A percentile compares a stretch with the other conserved stretches of the same genome.
Evolutionary conservation across 164 flowering plant genomes (phyloP).

Genomic region (Brasenia schreberi): DNA sequence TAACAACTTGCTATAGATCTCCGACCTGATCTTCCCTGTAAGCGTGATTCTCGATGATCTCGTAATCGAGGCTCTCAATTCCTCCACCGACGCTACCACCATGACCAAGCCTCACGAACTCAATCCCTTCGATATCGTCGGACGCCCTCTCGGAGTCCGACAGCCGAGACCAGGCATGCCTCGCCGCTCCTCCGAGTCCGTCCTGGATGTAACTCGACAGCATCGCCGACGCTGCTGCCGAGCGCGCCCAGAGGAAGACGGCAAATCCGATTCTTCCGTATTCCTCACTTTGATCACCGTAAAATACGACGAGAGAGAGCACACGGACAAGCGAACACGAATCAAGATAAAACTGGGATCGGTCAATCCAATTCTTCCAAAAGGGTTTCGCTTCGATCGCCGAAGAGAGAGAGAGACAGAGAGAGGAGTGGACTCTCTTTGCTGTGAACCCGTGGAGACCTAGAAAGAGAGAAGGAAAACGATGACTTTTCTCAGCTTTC

Average conservation of each 20-base stretch:
- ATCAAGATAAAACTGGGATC: too few relatives aligned
- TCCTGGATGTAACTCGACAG: slow-evolving; percentile 51
- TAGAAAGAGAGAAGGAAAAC: too few relatives aligned
- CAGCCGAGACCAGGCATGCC: slow-evolving; percentile 66
- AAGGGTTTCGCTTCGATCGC: too few relatives aligned
- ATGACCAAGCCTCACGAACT: slow-evolving; percentile 15
- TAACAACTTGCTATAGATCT: background rate
- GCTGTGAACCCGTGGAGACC: too few relatives aligned
- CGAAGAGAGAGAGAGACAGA: too few relatives aligned
- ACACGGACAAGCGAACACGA: background rate
- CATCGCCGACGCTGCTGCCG: slow-evolving; percentile 17
- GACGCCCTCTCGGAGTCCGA: slow-evolving; percentile 58
- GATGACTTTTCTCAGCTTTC: too few relatives aligned
- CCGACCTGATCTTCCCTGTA: slow-evolving; percentile 86
- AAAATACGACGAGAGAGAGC: too few relatives aligned
- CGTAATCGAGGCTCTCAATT: slow-evolving; percentile 85
- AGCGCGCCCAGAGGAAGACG: background rate
- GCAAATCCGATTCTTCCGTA: too few relatives aligned
- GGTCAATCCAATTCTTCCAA: too few relatives aligned
- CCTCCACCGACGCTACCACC: slow-evolving; percentile 14
- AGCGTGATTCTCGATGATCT: slow-evolving; percentile 82
- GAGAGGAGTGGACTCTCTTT: too few relatives aligned
- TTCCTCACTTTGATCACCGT: too few relatives aligned
- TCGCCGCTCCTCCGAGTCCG: slow-evolving; percentile 67
- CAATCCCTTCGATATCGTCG: slow-evolving; percentile 21